A percentile compares a stretch with the other conserved stretches of the same genome.
These are phyloP conservation scores for Graphilbum ipis-grandicollis DNA, from an alignment of 2,329 filamentous ascomycete genomes.

Conservation along the genomic window DNA sequence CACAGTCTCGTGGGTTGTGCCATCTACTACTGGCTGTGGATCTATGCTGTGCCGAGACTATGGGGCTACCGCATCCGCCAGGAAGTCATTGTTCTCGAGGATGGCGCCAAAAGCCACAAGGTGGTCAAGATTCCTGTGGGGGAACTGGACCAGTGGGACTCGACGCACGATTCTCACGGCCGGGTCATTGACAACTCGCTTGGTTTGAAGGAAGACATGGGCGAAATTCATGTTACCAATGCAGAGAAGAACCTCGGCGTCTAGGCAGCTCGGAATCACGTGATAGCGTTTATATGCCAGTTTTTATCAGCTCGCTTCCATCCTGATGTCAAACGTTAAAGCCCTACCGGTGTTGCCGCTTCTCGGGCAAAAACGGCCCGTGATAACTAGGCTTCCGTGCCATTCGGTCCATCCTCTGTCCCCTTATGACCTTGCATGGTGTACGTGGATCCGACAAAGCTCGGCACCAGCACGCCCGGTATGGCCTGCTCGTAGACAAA, in stretches of 20 bases:
- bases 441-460: constrained; percentile 28
- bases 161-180: constrained; percentile 9
- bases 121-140: constrained; percentile 26
- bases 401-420: too few species aligned
- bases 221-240: too few species aligned
- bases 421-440: too few species aligned
- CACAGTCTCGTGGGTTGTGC: constrained; percentile 17
- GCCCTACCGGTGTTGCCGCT: too few species aligned
- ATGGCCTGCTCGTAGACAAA: constrained; percentile 31
- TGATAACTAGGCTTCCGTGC: too few species aligned
- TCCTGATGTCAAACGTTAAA: too few species aligned
- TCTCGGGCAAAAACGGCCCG: too few species aligned
- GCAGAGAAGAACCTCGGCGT: too few species aligned
- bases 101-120: constrained; percentile 26
- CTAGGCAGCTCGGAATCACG: too few species aligned
- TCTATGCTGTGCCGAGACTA: constrained; percentile 23
- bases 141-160: constrained; percentile 27
- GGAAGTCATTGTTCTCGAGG: constrained; percentile 25
- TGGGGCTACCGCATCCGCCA: constrained; percentile 28
- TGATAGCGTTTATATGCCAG: too few species aligned
- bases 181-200: neutral
- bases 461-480: constrained; percentile 30
- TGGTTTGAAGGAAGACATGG: too few species aligned
- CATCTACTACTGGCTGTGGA: constrained; percentile 31
- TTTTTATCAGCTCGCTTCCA: too few species aligned